Conservation (phyloP, 2,329 filamentous ascomycete genomes). For the Acephala macrosclerotiorum region DNA sequence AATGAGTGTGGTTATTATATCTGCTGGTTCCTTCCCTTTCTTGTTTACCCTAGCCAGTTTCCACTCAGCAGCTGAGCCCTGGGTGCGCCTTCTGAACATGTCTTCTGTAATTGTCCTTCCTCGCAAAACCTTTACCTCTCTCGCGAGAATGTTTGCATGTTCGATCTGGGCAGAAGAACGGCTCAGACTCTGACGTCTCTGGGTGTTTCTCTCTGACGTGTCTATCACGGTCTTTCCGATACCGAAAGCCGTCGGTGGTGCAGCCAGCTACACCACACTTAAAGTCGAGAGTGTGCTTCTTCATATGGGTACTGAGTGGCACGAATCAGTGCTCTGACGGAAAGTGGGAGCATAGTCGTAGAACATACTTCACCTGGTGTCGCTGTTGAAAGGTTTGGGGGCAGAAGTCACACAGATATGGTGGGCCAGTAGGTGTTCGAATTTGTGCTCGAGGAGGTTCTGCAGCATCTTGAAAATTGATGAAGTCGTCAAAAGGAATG, state of each 20-base stretch:
- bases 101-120: not conserved
- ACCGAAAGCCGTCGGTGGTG: not conserved
- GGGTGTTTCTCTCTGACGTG: not conserved
- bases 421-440: not conserved
- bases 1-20: not conserved
- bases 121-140: not conserved
- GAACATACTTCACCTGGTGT: not conserved
- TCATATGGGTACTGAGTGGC: not conserved
- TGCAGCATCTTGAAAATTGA: not conserved
- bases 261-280: not conserved
- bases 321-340: not conserved
- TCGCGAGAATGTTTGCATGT: not conserved
- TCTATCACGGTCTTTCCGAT: not conserved
- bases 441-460: not conserved
- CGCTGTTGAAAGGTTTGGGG: not conserved
- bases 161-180: not conserved
- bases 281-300: slow-evolving; percentile 2
- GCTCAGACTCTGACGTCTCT: not conserved
- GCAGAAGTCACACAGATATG: not conserved
- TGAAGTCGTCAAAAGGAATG: not conserved
- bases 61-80: not conserved
- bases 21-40: not conserved
- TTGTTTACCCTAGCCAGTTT: not conserved
- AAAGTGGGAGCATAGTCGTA: not conserved
- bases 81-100: slow-evolving; percentile 1